Conservation (phyloP, 495 filamentous ascomycete species). For the Patellaria atrata region DNA sequence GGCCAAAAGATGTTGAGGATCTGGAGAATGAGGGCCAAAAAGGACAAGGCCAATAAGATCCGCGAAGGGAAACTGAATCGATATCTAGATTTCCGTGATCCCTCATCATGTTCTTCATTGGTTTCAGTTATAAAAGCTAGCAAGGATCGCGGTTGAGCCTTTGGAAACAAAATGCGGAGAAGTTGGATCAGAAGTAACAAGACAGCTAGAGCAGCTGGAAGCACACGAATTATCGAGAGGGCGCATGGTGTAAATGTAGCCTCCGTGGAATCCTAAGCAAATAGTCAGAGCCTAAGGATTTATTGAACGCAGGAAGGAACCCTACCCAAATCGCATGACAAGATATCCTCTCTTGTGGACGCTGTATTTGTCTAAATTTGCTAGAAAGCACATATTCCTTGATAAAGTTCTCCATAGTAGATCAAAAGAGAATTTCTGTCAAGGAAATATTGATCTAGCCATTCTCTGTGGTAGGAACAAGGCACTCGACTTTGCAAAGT, state of each 20-base stretch:
- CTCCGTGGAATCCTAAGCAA: constrained; percentile 37
- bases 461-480: too few species aligned
- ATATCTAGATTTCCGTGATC: constrained; percentile 15
- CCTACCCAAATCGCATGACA: too few species aligned
- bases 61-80: constrained; percentile 23
- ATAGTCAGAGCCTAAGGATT: too few species aligned
- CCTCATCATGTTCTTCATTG: constrained; percentile 22
- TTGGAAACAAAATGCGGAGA: constrained; percentile 18
- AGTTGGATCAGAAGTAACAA: constrained; percentile 29
- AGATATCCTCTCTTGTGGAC: too few species aligned
- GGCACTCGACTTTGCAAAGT: too few species aligned
- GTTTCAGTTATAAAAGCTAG: constrained; percentile 35
- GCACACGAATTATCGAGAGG: constrained; percentile 32
- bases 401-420: too few species aligned
- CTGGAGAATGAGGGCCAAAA: constrained; percentile 30
- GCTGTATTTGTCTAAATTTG: too few species aligned
- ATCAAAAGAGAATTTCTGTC: too few species aligned
- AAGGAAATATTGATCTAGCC: too few species aligned
- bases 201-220: constrained; percentile 32
- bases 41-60: constrained; percentile 30
- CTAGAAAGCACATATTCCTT: too few species aligned
- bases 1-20: constrained; percentile 17
- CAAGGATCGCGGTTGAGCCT: constrained; percentile 37
- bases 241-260: constrained; percentile 36
- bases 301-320: too few species aligned